Evolutionary conservation across 2,329 filamentous ascomycete genomes (phyloP), one percentile per base, ranked within the genome.

Genomic region (Tolypocladium nubicola): DNA sequence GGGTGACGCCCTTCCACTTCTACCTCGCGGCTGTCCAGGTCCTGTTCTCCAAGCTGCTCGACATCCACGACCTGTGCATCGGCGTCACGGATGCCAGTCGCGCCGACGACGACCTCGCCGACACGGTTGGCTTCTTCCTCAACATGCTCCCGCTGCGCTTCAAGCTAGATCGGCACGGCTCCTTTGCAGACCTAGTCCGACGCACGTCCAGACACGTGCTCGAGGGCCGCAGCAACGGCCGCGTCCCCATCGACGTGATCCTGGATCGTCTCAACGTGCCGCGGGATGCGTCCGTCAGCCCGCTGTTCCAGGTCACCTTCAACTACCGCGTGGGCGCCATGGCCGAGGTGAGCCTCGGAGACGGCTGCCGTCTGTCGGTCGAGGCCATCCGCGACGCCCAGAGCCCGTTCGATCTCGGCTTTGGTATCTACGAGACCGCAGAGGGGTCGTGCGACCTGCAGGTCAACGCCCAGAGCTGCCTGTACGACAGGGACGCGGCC

Each of bases 301-400:
- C 78, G 0, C 53, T 81, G 0, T 79, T 79, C 64, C 78, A 80
- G 57, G 70, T 66, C 0, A 72, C 75, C 23, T 61, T 80, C 43
- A 72, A 81, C 63, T 81, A 80, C 61, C 69, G 75, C 7, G 70
- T 70, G 37, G 66, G 65, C 0, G 57, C 61, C 1, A 61, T 65
- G 5, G 60, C 70, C 50, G 60, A 66, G 61, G 39, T 70, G 2
- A 45, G 60, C 8, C 62, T 65, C 50, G 61, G 65, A 8, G 19
- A 50, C 16, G 58, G 66, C 39, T 63, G 61, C 58, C 54, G 56
- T 23, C 56, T 62, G 55, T 53, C 56, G 7, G 54, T 62, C n/a
- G 55, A 60, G 39, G 56, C 64, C 26, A 60, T 64, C 30, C 60
- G 68, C 33, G 62, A 62, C 50, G 61, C 61, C 8, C 60, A 64